Evolutionary conservation across 495 filamentous ascomycete species (phyloP).

Genomic region (Xylaria venustula): DNA sequence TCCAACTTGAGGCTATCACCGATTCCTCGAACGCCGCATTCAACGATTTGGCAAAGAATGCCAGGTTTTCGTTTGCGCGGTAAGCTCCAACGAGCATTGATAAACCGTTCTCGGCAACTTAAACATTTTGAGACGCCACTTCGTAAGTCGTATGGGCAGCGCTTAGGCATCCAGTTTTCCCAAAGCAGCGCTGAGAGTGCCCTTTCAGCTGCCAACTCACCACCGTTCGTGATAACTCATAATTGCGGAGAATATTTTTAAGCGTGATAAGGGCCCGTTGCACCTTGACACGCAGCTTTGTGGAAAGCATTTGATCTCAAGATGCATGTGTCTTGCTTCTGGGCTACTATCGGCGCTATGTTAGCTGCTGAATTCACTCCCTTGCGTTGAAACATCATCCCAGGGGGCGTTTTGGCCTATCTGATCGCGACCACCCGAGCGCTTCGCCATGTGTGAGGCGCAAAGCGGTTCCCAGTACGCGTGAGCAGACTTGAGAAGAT

Average conservation of each 20-base stretch:
- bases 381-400: not conserved
- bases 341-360: not conserved
- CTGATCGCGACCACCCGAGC: not conserved
- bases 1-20: conserved; percentile 13
- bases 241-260: not conserved
- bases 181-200: not conserved
- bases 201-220: not conserved
- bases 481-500: not conserved
- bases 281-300: not conserved
- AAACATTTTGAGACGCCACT: not conserved
- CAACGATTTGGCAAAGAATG: not conserved
- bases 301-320: not conserved
- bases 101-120: not conserved
- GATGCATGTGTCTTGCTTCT: not conserved
- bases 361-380: conserved; percentile 1
- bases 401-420: not conserved
- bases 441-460: not conserved
- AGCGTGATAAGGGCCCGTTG: not conserved
- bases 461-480: not conserved
- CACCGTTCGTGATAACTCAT: not conserved
- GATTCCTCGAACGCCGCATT: not conserved
- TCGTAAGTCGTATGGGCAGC: not conserved
- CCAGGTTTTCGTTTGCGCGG: not conserved
- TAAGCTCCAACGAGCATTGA: not conserved
- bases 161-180: too few species aligned